Conservation (phyloP, 306 rosid genomes). For the Rosa chinensis region DNA sequence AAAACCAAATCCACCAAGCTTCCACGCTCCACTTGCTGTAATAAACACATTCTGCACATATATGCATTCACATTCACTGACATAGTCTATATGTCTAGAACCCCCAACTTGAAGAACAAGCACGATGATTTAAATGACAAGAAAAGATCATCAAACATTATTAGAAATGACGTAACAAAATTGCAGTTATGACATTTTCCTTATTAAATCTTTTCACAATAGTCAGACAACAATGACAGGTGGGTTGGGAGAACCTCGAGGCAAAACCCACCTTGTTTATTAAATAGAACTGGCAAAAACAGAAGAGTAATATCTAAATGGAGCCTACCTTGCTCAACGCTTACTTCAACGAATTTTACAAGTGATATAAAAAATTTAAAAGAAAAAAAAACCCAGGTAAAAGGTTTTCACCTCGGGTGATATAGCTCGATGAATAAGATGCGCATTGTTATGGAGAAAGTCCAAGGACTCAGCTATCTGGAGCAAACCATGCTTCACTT, state of each 20-base stretch:
- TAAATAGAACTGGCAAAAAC: not conserved
- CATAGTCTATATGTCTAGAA: slow-evolving; percentile 8
- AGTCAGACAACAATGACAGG: not conserved
- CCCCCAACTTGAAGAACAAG: not conserved
- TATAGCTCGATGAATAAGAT: slow-evolving; percentile 83
- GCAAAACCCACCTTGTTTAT: not conserved
- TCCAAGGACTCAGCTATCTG: slow-evolving; percentile 91
- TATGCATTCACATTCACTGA: slow-evolving; percentile 13
- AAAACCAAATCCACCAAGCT: slow-evolving; percentile 95
- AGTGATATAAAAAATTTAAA: not conserved
- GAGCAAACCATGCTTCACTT: slow-evolving; percentile 96
- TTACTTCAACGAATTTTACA: not conserved
- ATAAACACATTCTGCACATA: slow-evolving; percentile 82
- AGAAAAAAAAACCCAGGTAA: not conserved
- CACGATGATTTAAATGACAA: not conserved
- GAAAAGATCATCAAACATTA: not conserved
- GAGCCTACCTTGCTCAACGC: not conserved
- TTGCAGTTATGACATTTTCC: not conserved
- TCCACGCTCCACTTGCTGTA: slow-evolving; percentile 98
- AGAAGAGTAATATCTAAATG: not conserved
- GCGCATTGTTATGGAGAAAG: slow-evolving; percentile 91
- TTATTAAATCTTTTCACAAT: not conserved
- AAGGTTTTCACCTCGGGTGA: slow-evolving; percentile 73
- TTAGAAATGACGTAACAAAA: not conserved
- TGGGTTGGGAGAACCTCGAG: not conserved